A percentile compares a stretch with the other conserved stretches of the same genome.
Conservation (phyloP, 371 early-diverging fungal genomes). For the Apophysomyces ossiformis region DNA sequence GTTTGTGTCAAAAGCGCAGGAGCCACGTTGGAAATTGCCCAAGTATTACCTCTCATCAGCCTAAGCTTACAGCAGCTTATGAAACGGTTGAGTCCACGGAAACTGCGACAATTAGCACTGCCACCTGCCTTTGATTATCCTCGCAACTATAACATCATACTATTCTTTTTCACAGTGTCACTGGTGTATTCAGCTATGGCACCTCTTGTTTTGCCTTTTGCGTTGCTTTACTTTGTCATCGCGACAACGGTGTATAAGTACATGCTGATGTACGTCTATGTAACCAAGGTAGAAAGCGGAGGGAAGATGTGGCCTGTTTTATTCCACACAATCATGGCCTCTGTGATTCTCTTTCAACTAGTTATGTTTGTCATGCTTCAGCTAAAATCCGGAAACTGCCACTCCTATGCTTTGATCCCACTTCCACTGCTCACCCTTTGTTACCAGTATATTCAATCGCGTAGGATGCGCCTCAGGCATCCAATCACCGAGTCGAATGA, state of each 20-base stretch:
- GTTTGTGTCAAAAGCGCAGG: slow-evolving; percentile 58
- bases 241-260: slow-evolving; percentile 78
- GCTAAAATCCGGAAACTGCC: slow-evolving; percentile 42
- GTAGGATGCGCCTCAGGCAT: slow-evolving; percentile 37
- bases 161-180: slow-evolving; percentile 79
- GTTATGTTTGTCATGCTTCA: slow-evolving; percentile 64
- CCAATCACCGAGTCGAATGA: slow-evolving; percentile 43
- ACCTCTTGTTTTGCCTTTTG: slow-evolving; percentile 79
- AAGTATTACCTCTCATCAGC: slow-evolving; percentile 63
- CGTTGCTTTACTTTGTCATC: slow-evolving; percentile 68
- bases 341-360: slow-evolving; percentile 70
- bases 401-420: slow-evolving; percentile 59
- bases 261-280: slow-evolving; percentile 72
- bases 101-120: slow-evolving; percentile 61
- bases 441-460: slow-evolving; percentile 56
- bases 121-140: slow-evolving; percentile 76
- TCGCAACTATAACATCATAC: slow-evolving; percentile 70
- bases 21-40: slow-evolving; percentile 66
- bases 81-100: slow-evolving; percentile 71
- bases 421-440: slow-evolving; percentile 62
- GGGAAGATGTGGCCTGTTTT: slow-evolving; percentile 79
- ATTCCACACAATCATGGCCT: slow-evolving; percentile 68
- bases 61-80: slow-evolving; percentile 62
- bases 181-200: slow-evolving; percentile 79
- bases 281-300: slow-evolving; percentile 71